Evolutionary conservation across 495 filamentous ascomycete genomes (phyloP), one percentile per base, ranked within the genome.

Genomic region (Penicillium paxilli): DNA sequence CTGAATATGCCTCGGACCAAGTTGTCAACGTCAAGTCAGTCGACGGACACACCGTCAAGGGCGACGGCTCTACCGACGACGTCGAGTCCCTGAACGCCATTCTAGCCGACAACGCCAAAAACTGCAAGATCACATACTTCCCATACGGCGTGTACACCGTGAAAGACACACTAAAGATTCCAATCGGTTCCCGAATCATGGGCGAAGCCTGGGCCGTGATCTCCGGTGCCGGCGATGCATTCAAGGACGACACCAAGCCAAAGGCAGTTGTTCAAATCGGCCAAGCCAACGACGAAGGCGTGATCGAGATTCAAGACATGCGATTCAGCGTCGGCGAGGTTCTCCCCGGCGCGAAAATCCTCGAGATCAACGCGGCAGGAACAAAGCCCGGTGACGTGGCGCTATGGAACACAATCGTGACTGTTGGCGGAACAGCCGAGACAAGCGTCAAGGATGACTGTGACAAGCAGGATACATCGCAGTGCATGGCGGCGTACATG

Each of bases 341-440:
- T 4, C 83, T 87, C 51, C 88, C 89, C 24, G 91, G 91, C 49
- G 89, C 89, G 25, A 84, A 90, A 58, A 70, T 96, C 47, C 74
- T 94, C 54, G 80, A 96, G 64, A 72, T 85, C 41, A 80, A 82
- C 55, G 74, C 77, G 25, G 80, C 77, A 0, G 81, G 80, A 14
- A 46, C 54, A 10, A 60, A 62, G 7, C 78, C 78, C 0, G 84
- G 83, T 1, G 79, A 85, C 44, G 81, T 85, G 24, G 80, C 72
- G 1, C 58, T 86, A 53, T 84, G 79, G 79, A 82, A 83, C 63
- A 67, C 70, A 4, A 74, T 83, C 24, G 70, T 85, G 58, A 75
- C 78, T 19, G 64, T 77, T 21, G 75, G 84, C 46, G 83, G 84
- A 17, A 74, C 62, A 5, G 64, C 65, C 20, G 81, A 75, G 52